Percentiles rank a stretch among this genome's conserved stretches.
Evolutionary conservation across 2,329 filamentous ascomycete genomes (phyloP).

Genomic region (Pseudovirgaria hyperparasitica): DNA sequence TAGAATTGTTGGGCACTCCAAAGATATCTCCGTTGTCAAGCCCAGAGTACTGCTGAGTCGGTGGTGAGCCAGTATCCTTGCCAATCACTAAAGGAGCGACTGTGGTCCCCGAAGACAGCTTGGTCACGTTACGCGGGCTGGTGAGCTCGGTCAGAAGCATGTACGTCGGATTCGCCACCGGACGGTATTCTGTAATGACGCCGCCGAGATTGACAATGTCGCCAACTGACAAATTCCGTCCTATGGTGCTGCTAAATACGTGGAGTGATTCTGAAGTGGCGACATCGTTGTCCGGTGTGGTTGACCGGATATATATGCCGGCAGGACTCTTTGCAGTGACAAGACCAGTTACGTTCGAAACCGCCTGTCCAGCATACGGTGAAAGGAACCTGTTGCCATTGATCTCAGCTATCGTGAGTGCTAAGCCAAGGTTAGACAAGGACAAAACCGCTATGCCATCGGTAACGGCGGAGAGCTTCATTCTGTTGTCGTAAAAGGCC

Average conservation of each 20-base stretch:
- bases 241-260: slow-evolving; percentile 43
- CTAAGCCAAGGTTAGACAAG: too few species aligned
- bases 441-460: too few species aligned
- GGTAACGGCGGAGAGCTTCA: too few species aligned
- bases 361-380: slow-evolving; percentile 41
- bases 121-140: slow-evolving; percentile 39
- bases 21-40: slow-evolving; percentile 56
- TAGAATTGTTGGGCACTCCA: slow-evolving; percentile 48
- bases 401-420: slow-evolving; percentile 35
- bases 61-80: slow-evolving; percentile 42
- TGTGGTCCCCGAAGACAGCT: slow-evolving; percentile 40
- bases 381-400: slow-evolving; percentile 55
- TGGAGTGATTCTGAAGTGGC: slow-evolving; percentile 54
- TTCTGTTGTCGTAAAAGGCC: too few species aligned
- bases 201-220: slow-evolving; percentile 50
- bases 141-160: slow-evolving; percentile 52
- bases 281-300: slow-evolving; percentile 40
- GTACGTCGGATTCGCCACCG: slow-evolving; percentile 42
- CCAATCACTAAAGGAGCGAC: slow-evolving; percentile 50
- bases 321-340: slow-evolving; percentile 49
- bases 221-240: slow-evolving; percentile 43
- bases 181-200: slow-evolving; percentile 46
- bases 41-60: slow-evolving; percentile 46
- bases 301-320: slow-evolving; percentile 54
- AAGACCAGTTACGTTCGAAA: slow-evolving; percentile 48